phyloP scores from a whole-genome alignment of 202 grass and related monocot genomes.

The Tripidium arundinaceum region DNA sequence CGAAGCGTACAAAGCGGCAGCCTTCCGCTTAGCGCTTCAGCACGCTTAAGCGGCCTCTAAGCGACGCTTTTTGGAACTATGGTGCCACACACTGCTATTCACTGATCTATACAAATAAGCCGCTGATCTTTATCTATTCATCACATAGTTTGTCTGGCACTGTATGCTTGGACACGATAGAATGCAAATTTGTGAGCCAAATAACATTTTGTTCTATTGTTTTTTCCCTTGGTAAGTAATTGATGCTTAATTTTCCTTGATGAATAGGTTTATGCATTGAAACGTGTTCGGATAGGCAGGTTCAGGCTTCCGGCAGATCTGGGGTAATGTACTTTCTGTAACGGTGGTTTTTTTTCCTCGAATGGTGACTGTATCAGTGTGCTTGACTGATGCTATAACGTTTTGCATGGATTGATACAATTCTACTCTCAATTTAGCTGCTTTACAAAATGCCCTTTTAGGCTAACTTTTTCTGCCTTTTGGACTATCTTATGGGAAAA shows the following conservation, averaged over 20 bases:
- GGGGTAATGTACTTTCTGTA: no score
- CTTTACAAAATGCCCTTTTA: not conserved
- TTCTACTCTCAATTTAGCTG: not conserved
- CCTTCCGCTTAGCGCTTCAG: no score
- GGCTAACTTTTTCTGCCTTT: not conserved
- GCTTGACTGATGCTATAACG: not conserved
- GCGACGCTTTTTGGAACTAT: no score
- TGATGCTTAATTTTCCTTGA: slow-evolving; percentile 40
- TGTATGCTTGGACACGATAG: not conserved
- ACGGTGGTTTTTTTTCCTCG: no score
- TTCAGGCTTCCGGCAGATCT: slow-evolving; percentile 86
- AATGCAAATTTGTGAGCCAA: slow-evolving; percentile 16
- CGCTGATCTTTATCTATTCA: not conserved
- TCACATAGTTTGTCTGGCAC: not conserved
- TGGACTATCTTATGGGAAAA: not conserved
- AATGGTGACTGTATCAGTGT: slow-evolving; percentile 8
- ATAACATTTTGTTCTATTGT: not conserved
- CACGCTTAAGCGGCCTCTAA: no score
- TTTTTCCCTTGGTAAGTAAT: not conserved
- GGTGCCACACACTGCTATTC: no score
- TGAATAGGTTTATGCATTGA: slow-evolving; percentile 72
- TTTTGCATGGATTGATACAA: not conserved
- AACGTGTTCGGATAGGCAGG: slow-evolving; percentile 75
- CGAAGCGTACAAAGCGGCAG: no score
- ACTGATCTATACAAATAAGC: not conserved